A percentile compares a stretch with the other conserved stretches of the same genome.
Evolutionary conservation across 2,329 filamentous ascomycete genomes (phyloP).

Genomic region (Talaromyces sp.): DNA sequence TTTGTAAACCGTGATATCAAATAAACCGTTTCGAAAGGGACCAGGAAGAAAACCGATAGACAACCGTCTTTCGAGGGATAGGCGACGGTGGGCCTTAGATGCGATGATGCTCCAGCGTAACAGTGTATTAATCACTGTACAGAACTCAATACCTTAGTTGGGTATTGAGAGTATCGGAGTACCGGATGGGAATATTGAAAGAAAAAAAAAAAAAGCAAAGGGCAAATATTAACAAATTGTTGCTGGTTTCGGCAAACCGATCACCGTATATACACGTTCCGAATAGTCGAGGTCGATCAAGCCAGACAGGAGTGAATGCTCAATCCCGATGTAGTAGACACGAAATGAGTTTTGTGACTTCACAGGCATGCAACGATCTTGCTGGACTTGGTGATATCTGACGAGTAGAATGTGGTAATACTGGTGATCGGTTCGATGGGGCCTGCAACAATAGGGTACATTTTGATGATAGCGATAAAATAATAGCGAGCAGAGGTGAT

Average conservation of each 20-base stretch:
- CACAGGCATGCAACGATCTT: conserved; percentile 19
- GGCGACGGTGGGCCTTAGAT: conserved; percentile 33
- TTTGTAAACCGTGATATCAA: conserved; percentile 25
- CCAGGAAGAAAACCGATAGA: conserved; percentile 33
- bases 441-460: conserved; percentile 37
- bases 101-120: conserved; percentile 27
- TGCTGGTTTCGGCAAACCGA: conserved; percentile 12
- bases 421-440: conserved; percentile 37
- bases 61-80: conserved; percentile 30
- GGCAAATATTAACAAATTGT: conserved; percentile 11
- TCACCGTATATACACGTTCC: conserved; percentile 17
- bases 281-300: conserved; percentile 17
- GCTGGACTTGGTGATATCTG: conserved; percentile 31
- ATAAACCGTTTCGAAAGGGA: conserved; percentile 33
- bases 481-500: conserved; percentile 17
- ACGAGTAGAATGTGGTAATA: conserved; percentile 32
- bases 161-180: conserved; percentile 7
- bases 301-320: conserved; percentile 5
- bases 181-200: not conserved
- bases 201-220: not conserved
- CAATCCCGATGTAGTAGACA: conserved; percentile 11
- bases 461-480: conserved; percentile 29
- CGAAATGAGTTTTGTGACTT: not conserved
- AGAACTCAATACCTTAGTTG: conserved; percentile 1
- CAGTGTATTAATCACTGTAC: conserved; percentile 5